phyloP scores from a whole-genome alignment of 768 basidiomycete species.

The Suillus weaverae region DNA sequence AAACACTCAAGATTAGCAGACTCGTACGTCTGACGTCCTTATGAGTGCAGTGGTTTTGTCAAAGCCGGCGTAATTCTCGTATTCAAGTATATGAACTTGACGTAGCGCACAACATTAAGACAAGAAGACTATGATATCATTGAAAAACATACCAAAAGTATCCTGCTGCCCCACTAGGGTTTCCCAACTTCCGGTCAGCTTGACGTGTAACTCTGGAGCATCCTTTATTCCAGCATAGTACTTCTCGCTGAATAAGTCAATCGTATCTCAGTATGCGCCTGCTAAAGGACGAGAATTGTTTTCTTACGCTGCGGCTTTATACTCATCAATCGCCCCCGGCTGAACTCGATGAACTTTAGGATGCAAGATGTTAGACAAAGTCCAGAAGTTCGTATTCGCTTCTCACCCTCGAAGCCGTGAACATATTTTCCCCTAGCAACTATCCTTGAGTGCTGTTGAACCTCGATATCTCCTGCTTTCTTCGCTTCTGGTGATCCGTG shows the following conservation, averaged over 20 bases:
- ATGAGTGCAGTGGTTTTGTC: constrained; percentile 74
- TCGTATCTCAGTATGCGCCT: constrained; percentile 8
- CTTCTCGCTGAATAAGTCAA: constrained; percentile 53
- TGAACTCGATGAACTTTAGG: constrained; percentile 78
- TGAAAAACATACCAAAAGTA: constrained; percentile 55
- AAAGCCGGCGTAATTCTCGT: constrained; percentile 89
- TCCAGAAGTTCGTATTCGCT: constrained; percentile 4
- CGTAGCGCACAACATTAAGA: background rate
- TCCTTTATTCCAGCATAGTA: constrained; percentile 83
- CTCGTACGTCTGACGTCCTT: constrained; percentile 58
- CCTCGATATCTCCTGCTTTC: constrained; percentile 72
- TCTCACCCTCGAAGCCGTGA: constrained; percentile 80
- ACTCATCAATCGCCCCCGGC: constrained; percentile 77
- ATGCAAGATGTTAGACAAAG: constrained; percentile 9
- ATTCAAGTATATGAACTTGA: constrained; percentile 78
- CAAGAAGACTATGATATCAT: background rate
- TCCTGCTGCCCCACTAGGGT: constrained; percentile 88
- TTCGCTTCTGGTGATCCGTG: constrained; percentile 95
- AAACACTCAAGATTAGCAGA: constrained; percentile 1
- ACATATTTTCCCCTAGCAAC: constrained; percentile 94
- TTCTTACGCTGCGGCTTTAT: constrained; percentile 85
- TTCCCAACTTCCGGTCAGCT: constrained; percentile 94
- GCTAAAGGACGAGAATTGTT: constrained; percentile 2
- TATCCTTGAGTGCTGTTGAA: constrained; percentile 80
- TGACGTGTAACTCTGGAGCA: constrained; percentile 72